These are phyloP conservation scores for Rhizomucor miehei DNA, from an alignment of 371 early-diverging fungal genomes.

Conservation along the genomic window DNA sequence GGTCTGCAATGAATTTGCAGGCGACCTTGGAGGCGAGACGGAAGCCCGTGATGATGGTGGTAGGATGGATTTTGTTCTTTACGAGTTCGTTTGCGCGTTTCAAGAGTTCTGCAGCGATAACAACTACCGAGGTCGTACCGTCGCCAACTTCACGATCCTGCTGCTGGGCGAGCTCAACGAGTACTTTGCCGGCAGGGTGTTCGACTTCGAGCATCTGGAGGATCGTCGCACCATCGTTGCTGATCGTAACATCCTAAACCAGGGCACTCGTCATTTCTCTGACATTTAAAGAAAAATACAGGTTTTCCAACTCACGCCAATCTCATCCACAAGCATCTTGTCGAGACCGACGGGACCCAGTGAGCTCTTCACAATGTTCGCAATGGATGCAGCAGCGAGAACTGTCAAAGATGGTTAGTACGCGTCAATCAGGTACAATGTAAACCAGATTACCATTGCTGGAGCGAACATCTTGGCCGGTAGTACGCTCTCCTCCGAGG, in stretches of 20 bases:
- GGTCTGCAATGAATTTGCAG: slow-evolving; percentile 96
- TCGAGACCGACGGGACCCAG: slow-evolving; percentile 99
- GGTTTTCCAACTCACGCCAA: slow-evolving; percentile 74
- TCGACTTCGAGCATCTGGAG: slow-evolving; percentile 96
- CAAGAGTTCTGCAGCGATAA: slow-evolving; percentile 98
- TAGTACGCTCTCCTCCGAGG: slow-evolving; percentile 89
- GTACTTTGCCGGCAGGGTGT: slow-evolving; percentile 97
- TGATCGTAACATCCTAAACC: slow-evolving; percentile 95
- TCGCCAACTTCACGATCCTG: slow-evolving; percentile 99
- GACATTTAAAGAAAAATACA: not conserved
- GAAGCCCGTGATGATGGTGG: slow-evolving; percentile 98
- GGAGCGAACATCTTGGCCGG: slow-evolving; percentile 91
- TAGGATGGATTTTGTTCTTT: slow-evolving; percentile 98
- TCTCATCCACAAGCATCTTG: slow-evolving; percentile 99
- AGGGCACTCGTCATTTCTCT: not conserved
- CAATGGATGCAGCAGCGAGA: slow-evolving; percentile 81
- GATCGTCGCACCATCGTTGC: slow-evolving; percentile 99
- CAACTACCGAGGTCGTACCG: slow-evolving; percentile 99
- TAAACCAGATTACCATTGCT: slow-evolving; percentile 90
- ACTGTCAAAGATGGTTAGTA: slow-evolving; percentile 27
- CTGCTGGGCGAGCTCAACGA: slow-evolving; percentile 98
- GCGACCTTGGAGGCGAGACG: slow-evolving; percentile 98
- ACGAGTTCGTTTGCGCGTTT: slow-evolving; percentile 96
- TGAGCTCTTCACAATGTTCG: slow-evolving; percentile 98
- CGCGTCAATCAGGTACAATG: not conserved